These are phyloP conservation scores for Monosporascus sp. DNA, from an alignment of 2,329 filamentous ascomycete species.

Conservation along the genomic window DNA sequence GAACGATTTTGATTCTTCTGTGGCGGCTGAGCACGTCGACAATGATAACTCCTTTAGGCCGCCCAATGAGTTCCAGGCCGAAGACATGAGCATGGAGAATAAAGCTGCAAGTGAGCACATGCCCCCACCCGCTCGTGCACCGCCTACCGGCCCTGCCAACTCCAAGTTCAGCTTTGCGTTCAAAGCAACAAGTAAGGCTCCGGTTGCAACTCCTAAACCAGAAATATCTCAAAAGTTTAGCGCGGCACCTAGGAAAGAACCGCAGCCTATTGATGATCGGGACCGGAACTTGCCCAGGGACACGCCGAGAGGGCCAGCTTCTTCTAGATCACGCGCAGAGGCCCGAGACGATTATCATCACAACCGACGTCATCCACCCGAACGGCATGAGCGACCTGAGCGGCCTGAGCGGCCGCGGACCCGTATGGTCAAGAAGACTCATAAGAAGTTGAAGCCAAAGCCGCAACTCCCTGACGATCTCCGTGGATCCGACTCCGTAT, in stretches of 20 bases:
- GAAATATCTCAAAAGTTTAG: conserved; percentile 67
- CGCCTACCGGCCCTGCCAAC: conserved; percentile 46
- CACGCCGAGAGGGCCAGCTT: conserved; percentile 26
- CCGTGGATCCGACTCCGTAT: conserved; percentile 78
- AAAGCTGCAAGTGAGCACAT: conserved; percentile 43
- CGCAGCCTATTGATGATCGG: conserved; percentile 33
- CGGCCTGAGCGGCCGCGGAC: conserved; percentile 42
- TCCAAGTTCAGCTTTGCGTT: conserved; percentile 92
- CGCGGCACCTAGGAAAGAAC: conserved; percentile 47
- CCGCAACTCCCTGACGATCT: conserved; percentile 68
- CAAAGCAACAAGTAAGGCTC: conserved; percentile 63
- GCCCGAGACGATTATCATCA: conserved; percentile 15
- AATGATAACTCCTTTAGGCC: conserved; percentile 57
- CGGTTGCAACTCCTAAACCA: conserved; percentile 52
- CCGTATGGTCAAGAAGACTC: conserved; percentile 60
- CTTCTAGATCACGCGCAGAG: conserved; percentile 21
- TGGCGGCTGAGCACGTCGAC: conserved; percentile 37
- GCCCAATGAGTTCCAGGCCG: conserved; percentile 59
- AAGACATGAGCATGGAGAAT: conserved; percentile 52
- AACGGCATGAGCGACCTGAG: not conserved
- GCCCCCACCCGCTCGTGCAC: conserved; percentile 48
- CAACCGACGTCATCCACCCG: conserved; percentile 14
- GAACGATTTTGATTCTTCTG: conserved; percentile 19
- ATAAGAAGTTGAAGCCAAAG: conserved; percentile 65
- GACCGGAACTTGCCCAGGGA: conserved; percentile 25